phyloP scores from a whole-genome alignment of 805 yeast species.

The Barnettozyma wickerhamii region DNA sequence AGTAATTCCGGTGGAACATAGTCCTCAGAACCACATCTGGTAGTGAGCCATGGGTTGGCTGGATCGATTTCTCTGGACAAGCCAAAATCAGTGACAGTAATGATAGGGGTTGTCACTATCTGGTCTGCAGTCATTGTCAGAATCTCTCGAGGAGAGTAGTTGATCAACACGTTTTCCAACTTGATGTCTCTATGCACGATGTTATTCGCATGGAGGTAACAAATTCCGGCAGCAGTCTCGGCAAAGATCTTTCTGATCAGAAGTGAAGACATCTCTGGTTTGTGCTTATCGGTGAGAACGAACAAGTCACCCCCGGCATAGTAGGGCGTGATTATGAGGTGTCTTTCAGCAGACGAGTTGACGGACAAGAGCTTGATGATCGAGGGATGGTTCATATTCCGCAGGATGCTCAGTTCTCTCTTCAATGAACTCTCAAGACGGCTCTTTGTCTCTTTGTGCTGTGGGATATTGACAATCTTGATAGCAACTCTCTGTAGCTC shows the following conservation, averaged over 20 bases:
- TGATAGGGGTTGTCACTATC: slow-evolving; percentile 30
- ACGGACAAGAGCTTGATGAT: slow-evolving; percentile 57
- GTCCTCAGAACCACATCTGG: slow-evolving; percentile 95
- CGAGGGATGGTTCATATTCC: slow-evolving; percentile 59
- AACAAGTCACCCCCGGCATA: slow-evolving; percentile 85
- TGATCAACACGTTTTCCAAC: slow-evolving; percentile 73
- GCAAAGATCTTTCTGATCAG: slow-evolving; percentile 60
- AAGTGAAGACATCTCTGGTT: slow-evolving; percentile 40
- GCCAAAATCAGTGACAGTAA: slow-evolving; percentile 84
- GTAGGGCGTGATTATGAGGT: slow-evolving; percentile 62
- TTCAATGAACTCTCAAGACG: slow-evolving; percentile 57
- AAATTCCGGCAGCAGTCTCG: slow-evolving; percentile 66
- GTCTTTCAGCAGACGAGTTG: slow-evolving; percentile 25
- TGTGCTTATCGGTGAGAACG: slow-evolving; percentile 47
- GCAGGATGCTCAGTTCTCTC: slow-evolving; percentile 72
- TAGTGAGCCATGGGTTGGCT: slow-evolving; percentile 59
- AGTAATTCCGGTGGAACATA: slow-evolving; percentile 93
- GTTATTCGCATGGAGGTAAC: slow-evolving; percentile 54
- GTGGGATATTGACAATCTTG: slow-evolving; percentile 51
- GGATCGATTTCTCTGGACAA: slow-evolving; percentile 66
- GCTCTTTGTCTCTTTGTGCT: slow-evolving; percentile 37
- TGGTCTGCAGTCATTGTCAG: slow-evolving; percentile 9
- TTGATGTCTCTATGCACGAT: slow-evolving; percentile 86
- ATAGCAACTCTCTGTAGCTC: slow-evolving; percentile 51
- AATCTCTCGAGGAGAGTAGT: slow-evolving; percentile 33